Base-by-base conservation (phyloP, 345 rosid genomes). In the Populus deltoides region DNA sequence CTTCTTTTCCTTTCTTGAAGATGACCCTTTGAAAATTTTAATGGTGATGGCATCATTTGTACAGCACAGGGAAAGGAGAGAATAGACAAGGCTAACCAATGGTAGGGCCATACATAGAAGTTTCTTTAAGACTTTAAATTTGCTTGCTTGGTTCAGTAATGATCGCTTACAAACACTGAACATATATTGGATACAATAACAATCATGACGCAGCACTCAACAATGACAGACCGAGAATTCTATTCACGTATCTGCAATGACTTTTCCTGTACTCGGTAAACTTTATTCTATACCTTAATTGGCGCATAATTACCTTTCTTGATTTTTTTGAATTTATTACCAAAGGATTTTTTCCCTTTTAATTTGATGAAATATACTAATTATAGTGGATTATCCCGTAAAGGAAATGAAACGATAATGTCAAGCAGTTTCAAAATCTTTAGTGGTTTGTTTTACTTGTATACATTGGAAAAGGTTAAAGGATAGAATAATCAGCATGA, bases 71-170 rank as follows among this genome's bases (percentile, higher is more conserved):
- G 38, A 73, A 8, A 8, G 41, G 76, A 73, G 18, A 29, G 20
- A 71, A 63, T 45, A 55, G 75, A 68, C 71, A 62, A 77, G 33
- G 36, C 79, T 1, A 53, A 12, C 62, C 70, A 36, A 61, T 59
- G 79, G 83, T 82, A 78, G 85, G 82, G 79, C 74, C 85, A 65
- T 38, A 6, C 25, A 27, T 33, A 70, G 68, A 36, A 22, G 35
- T 68, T 78, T 59, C 84, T 77, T 82, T 76, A 51, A 49, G 69
- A 47, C 59, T 33, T 71, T 24, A 59, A 59, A 24, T 59, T 59
- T 24, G 5, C 65, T 59, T 10, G 29, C 29, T 9, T 24, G 4
- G 65, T 1, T 47, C 53, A 47, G 15, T 16, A 47, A 16, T 13
- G 53, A 47, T 4, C 53, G 17, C 2, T 13, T 24, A n/a, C 29